Conservation (phyloP, 305 asterid genomes). For the Plantago lanceolata region DNA sequence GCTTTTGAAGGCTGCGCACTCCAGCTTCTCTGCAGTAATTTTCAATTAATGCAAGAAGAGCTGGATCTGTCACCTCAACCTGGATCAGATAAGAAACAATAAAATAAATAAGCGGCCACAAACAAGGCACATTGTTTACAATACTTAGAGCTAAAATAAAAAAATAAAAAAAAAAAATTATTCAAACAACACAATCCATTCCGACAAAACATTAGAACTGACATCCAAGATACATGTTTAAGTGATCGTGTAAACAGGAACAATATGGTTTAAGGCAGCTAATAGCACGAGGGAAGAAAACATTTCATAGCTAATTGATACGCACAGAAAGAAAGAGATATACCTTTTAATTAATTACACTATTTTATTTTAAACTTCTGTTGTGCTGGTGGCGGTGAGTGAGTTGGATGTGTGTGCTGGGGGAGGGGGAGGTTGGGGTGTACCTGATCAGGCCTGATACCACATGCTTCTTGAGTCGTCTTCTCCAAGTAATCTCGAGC, state of each 20-base stretch:
- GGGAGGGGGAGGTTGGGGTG: not conserved
- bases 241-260: not conserved
- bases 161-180: not conserved
- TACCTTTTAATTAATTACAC: too few species aligned
- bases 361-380: too few species aligned
- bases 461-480: slow-evolving; percentile 84
- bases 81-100: slow-evolving; percentile 28
- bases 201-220: not conserved
- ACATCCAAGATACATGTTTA: not conserved
- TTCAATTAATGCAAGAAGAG: slow-evolving; percentile 84
- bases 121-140: not conserved
- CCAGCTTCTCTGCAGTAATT: slow-evolving; percentile 99
- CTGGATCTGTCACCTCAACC: slow-evolving; percentile 90
- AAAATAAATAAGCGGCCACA: slow-evolving; percentile 15
- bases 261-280: slow-evolving; percentile 1
- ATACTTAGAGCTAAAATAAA: not conserved
- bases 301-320: too few species aligned
- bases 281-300: too few species aligned
- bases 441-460: slow-evolving; percentile 93
- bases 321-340: too few species aligned
- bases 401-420: slow-evolving; percentile 1
- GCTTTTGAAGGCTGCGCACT: slow-evolving; percentile 97
- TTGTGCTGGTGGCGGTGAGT: not conserved
- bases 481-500: slow-evolving; percentile 96
- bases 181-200: not conserved